Percentiles rank a stretch among this genome's conserved stretches.
These are phyloP conservation scores for Lactarius akahatsu DNA, from an alignment of 768 basidiomycete genomes.

Conservation along the genomic window DNA sequence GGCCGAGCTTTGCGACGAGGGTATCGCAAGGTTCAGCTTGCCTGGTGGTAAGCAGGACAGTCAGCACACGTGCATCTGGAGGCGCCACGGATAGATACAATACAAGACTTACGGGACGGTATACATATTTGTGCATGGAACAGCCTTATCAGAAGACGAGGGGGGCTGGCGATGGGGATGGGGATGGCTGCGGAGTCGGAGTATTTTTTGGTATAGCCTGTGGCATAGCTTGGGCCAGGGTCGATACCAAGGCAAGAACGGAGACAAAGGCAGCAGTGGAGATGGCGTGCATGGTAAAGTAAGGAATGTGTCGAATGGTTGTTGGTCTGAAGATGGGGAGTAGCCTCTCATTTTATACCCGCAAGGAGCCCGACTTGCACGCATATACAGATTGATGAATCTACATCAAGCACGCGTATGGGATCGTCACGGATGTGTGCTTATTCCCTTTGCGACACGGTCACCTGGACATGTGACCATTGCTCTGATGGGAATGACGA, in stretches of 20 bases:
- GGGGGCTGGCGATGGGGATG: background rate
- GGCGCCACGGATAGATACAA: background rate
- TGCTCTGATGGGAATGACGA: background rate
- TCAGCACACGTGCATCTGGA: background rate
- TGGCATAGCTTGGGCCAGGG: background rate
- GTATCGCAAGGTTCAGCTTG: conserved; percentile 1
- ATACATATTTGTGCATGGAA: background rate
- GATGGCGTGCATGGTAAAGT: conserved; percentile 7
- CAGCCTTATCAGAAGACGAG: background rate
- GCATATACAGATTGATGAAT: no score
- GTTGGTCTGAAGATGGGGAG: background rate
- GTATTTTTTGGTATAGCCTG: no score
- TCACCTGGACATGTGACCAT: background rate
- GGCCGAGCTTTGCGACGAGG: background rate
- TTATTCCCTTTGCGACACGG: background rate
- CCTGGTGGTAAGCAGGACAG: background rate
- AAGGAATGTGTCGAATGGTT: background rate
- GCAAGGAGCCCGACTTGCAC: no score
- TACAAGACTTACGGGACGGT: background rate
- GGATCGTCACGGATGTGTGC: background rate
- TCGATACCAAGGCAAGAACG: conserved; percentile 4
- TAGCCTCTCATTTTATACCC: conserved; percentile 1
- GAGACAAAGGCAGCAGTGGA: conserved; percentile 3
- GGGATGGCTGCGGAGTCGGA: background rate
- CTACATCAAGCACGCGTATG: background rate